Percentiles rank a stretch among this genome's conserved stretches.
phyloP scores from a whole-genome alignment of 1,284 basidiomycete genomes.

The Cryptococcus hybrid region DNA sequence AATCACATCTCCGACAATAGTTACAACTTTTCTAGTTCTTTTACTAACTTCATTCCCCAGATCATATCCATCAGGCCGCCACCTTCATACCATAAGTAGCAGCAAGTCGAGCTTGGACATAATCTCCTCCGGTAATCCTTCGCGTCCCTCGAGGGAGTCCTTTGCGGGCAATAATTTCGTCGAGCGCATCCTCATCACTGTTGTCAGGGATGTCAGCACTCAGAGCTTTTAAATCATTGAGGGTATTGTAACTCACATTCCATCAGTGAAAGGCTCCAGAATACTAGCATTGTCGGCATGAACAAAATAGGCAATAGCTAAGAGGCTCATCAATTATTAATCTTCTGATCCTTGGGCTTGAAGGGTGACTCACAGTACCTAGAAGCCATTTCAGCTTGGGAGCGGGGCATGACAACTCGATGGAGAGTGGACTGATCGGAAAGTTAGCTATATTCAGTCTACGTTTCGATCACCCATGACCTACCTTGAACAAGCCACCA shows the following conservation, averaged over 20 bases:
- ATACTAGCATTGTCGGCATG: constrained; percentile 9
- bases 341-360: not conserved
- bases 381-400: constrained; percentile 1
- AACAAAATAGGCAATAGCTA: constrained; percentile 13
- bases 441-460: not conserved
- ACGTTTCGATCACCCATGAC: not conserved
- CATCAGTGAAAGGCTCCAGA: constrained; percentile 3
- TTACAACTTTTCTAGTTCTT: no score
- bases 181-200: constrained; percentile 3
- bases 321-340: not conserved
- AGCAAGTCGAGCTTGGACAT: not conserved
- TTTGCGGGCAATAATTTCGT: constrained; percentile 8
- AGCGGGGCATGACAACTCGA: constrained; percentile 14
- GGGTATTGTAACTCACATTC: no score
- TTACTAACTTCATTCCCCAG: no score
- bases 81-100: no score
- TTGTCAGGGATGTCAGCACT: not conserved
- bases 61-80: no score
- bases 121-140: constrained; percentile 6
- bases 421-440: constrained; percentile 7
- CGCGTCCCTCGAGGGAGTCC: constrained; percentile 10
- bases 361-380: constrained; percentile 8
- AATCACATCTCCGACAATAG: no score
- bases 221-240: no score
- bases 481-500: constrained; percentile 7